Evolutionary conservation across 306 rosid genomes (phyloP), one percentile per base, ranked within the genome.

Genomic region (Cucumis cinereus): DNA sequence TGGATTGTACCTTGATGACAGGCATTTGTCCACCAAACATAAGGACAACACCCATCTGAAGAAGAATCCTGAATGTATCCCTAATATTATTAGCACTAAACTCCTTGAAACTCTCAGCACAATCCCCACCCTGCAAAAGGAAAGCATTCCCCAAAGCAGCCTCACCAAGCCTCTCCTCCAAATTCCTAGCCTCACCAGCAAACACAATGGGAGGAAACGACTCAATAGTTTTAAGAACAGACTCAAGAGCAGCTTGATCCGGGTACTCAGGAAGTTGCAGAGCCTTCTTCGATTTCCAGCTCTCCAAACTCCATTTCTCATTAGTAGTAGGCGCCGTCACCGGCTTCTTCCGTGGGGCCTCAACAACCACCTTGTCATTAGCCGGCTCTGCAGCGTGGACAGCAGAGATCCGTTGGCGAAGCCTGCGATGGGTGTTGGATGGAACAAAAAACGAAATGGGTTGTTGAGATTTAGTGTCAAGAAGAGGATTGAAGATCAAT

Each of bases 51-150:
- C 94, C 81, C 94, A 89, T 89, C 86, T 89, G 94, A 9, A 89
- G 90, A 43, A 89, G 79, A 28, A 89, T 74, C 77, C 91, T 84
- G 69, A 87, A 89, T 4, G 94, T 87, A 36, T 90, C 95, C 84
- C 96, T 83, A 6, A 90, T 90, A 62, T 90, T 77, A 30, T 90
- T 90, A 7, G 85, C 96, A 23, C 90, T 86, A 63, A 90, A 90
- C 88, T 90, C 96, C 85, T 90, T 90, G 82, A 90, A 88, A 75
- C 93, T 89, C 89, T 89, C 93, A 0, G 93, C 93, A 15, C 93
- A 89, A 63, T 89, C 94, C 9, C 92, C 96, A 12, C 96, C 96
- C 52, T 90, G 90, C 78, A 90, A 79, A 12, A 90, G 86, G 28
- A 90, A 90, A 15, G 92, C 96, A 20, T 86, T 90, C 0, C 96